These are phyloP conservation scores for Zymoseptoria crescenta DNA, from an alignment of 2,329 filamentous ascomycete genomes.

Conservation along the genomic window DNA sequence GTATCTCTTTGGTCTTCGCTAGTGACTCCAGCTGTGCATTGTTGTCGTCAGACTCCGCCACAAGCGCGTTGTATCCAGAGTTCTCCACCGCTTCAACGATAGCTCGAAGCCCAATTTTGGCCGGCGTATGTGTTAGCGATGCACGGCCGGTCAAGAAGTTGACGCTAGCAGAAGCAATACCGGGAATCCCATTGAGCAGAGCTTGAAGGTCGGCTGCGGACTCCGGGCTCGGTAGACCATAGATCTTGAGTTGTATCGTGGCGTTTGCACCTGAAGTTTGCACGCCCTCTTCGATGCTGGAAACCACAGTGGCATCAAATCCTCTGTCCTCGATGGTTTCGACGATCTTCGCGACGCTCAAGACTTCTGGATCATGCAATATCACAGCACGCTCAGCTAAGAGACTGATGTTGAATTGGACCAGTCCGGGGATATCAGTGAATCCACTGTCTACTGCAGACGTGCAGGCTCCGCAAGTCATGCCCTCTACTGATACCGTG, in stretches of 20 bases:
- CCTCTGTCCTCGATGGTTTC: conserved; percentile 83
- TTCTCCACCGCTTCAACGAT: conserved; percentile 76
- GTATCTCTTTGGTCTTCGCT: conserved; percentile 92
- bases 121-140: conserved; percentile 63
- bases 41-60: conserved; percentile 89
- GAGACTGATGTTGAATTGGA: conserved; percentile 91
- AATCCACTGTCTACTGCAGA: conserved; percentile 83
- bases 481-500: conserved; percentile 84
- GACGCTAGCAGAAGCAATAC: conserved; percentile 66
- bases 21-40: conserved; percentile 93
- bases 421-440: conserved; percentile 63
- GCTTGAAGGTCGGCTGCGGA: conserved; percentile 67
- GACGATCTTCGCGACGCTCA: conserved; percentile 65
- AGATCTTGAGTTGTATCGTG: conserved; percentile 73
- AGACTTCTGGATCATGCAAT: conserved; percentile 65
- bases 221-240: conserved; percentile 64
- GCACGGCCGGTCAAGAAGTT: conserved; percentile 67
- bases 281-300: conserved; percentile 57
- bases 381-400: conserved; percentile 87
- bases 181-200: conserved; percentile 55
- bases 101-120: conserved; percentile 66
- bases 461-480: conserved; percentile 97
- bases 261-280: conserved; percentile 47
- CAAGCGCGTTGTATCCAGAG: conserved; percentile 78
- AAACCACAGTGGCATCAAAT: conserved; percentile 78